Evolutionary conservation across 2,329 filamentous ascomycete genomes (phyloP).

Genomic region (Emmonsiellopsis sp.): DNA sequence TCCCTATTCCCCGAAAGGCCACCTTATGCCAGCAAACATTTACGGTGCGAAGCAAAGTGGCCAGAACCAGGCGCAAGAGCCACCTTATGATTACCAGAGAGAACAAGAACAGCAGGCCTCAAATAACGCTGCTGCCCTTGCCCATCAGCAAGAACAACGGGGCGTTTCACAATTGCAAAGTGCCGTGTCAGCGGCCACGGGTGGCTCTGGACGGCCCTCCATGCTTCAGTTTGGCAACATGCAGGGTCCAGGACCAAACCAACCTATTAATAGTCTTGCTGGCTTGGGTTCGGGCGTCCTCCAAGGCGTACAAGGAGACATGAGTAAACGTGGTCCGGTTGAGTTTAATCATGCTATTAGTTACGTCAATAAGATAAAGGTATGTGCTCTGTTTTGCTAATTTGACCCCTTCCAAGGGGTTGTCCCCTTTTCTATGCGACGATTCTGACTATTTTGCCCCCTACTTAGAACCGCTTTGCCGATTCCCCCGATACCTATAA

Average conservation of each 20-base stretch:
- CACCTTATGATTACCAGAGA: slow-evolving; percentile 34
- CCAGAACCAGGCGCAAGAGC: slow-evolving; percentile 32
- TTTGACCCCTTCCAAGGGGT: background rate
- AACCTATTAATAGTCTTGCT: slow-evolving; percentile 53
- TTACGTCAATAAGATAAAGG: slow-evolving; percentile 99
- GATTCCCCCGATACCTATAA: slow-evolving; percentile 98
- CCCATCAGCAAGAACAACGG: slow-evolving; percentile 57
- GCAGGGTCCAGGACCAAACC: slow-evolving; percentile 36
- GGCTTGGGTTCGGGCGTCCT: slow-evolving; percentile 51
- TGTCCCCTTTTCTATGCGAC: background rate
- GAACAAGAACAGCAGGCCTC: slow-evolving; percentile 40
- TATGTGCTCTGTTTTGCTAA: slow-evolving; percentile 34
- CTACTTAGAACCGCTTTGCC: slow-evolving; percentile 78
- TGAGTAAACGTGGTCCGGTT: slow-evolving; percentile 85
- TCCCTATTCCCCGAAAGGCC: slow-evolving; percentile 34
- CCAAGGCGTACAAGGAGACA: slow-evolving; percentile 42
- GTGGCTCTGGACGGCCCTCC: slow-evolving; percentile 35
- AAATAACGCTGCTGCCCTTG: slow-evolving; percentile 33
- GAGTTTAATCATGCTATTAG: slow-evolving; percentile 99
- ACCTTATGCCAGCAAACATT: slow-evolving; percentile 27
- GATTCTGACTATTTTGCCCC: background rate
- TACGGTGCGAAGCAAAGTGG: slow-evolving; percentile 28
- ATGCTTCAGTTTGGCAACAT: slow-evolving; percentile 42
- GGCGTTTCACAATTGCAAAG: slow-evolving; percentile 58
- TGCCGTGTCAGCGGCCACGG: slow-evolving; percentile 53